Evolutionary conservation across 2,329 filamentous ascomycete species (phyloP).

Genomic region (Apiospora pterosperma): DNA sequence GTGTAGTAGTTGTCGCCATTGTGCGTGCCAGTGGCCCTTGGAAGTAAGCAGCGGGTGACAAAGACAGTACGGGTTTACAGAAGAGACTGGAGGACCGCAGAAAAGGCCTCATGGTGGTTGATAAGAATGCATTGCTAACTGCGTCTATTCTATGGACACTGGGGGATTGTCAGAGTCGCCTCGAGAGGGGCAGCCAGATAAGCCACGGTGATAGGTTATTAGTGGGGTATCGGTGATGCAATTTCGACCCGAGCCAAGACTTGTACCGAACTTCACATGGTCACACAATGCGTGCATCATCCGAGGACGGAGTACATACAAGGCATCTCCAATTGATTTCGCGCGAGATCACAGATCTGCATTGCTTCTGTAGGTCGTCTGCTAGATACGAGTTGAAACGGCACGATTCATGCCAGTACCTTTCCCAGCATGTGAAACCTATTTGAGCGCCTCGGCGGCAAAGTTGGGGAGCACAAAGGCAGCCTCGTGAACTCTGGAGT

Average conservation of each 20-base stretch:
- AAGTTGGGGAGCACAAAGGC: slow-evolving; percentile 93
- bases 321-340: not conserved
- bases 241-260: not conserved
- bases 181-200: not conserved
- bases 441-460: slow-evolving; percentile 72
- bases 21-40: slow-evolving; percentile 14
- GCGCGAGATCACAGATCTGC: not conserved
- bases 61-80: slow-evolving; percentile 8
- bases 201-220: not conserved
- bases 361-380: not conserved
- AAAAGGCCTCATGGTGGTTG: slow-evolving; percentile 21
- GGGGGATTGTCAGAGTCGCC: not conserved
- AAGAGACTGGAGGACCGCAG: slow-evolving; percentile 18
- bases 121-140: slow-evolving; percentile 12
- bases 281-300: too few relatives aligned
- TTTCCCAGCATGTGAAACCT: slow-evolving; percentile 18
- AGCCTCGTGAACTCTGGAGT: slow-evolving; percentile 92
- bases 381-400: not conserved
- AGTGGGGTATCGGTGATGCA: not conserved
- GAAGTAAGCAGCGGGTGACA: slow-evolving; percentile 4
- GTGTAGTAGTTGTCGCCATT: slow-evolving; percentile 23
- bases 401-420: too few relatives aligned
- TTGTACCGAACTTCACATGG: not conserved
- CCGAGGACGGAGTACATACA: too few relatives aligned
- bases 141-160: not conserved